These are phyloP conservation scores for Axilococcus clingmanii DNA, from an alignment of 139 green algal genomes.

Conservation along the genomic window DNA sequence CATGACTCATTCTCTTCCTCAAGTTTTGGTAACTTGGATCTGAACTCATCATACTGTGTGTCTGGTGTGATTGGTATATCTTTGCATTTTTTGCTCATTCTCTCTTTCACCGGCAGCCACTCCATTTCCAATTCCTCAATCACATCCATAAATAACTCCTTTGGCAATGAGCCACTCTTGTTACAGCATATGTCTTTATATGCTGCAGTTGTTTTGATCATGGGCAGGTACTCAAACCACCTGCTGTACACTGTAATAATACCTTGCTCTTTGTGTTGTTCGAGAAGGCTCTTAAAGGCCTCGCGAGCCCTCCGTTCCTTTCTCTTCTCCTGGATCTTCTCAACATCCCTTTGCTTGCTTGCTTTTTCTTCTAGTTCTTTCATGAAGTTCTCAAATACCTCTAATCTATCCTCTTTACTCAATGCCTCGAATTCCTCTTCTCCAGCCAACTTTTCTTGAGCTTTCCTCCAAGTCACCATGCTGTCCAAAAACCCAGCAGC, in stretches of 20 bases:
- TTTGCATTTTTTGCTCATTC: no score
- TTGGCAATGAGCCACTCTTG: background rate
- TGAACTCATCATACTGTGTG: no score
- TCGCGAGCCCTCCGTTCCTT: background rate
- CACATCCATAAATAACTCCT: conserved; percentile 2
- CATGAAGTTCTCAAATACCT: conserved; percentile 5
- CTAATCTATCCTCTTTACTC: background rate
- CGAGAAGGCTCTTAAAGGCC: background rate
- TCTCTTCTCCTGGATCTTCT: background rate
- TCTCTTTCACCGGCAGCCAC: no score
- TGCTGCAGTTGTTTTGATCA: background rate
- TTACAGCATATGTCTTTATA: background rate
- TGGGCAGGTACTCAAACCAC: background rate
- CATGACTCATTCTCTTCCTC: no score
- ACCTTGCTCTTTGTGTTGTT: background rate
- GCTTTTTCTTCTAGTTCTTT: background rate
- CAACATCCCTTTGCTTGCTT: background rate
- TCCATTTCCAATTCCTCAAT: background rate
- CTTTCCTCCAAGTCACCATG: background rate
- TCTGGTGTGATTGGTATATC: no score
- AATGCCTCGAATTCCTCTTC: background rate
- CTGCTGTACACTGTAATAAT: background rate
- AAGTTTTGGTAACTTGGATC: no score
- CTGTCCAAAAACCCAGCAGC: background rate
- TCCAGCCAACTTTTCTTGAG: background rate